These are phyloP conservation scores for Apiospora rasikravindrae DNA, from an alignment of 2,329 filamentous ascomycete genomes.

Conservation along the genomic window DNA sequence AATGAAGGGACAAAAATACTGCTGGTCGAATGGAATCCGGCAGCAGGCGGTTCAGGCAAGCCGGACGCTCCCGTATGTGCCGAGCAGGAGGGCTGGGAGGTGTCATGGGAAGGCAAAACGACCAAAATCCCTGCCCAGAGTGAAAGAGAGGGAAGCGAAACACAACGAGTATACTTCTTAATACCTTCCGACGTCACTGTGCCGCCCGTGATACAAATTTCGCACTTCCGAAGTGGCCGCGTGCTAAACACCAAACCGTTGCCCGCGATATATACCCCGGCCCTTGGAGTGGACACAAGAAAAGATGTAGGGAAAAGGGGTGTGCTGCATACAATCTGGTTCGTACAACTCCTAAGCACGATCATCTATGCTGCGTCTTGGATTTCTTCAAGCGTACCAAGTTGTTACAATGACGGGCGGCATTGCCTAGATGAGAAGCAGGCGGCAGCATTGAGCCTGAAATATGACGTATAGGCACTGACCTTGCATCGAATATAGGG, in stretches of 20 bases:
- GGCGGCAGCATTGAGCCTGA: not conserved
- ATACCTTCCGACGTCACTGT: conserved; percentile 74
- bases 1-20: conserved; percentile 89
- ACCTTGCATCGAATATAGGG: conserved; percentile 46
- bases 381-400: not conserved
- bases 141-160: conserved; percentile 53
- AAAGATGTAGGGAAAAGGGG: conserved; percentile 74
- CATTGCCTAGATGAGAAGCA: not conserved
- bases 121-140: conserved; percentile 59
- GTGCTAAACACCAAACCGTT: conserved; percentile 73
- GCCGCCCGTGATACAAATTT: conserved; percentile 73
- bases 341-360: not conserved
- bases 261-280: conserved; percentile 83
- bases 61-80: conserved; percentile 1
- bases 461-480: not conserved
- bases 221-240: conserved; percentile 44
- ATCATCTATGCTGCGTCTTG: not conserved
- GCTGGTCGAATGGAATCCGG: conserved; percentile 85
- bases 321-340: conserved; percentile 83
- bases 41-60: conserved; percentile 45
- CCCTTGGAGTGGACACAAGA: conserved; percentile 68
- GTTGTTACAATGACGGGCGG: not conserved
- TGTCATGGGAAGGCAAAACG: conserved; percentile 83
- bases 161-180: conserved; percentile 78
- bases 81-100: conserved; percentile 63